Conservation (phyloP, 371 early-diverging fungal genomes). For the Capniomyces stellatus region DNA sequence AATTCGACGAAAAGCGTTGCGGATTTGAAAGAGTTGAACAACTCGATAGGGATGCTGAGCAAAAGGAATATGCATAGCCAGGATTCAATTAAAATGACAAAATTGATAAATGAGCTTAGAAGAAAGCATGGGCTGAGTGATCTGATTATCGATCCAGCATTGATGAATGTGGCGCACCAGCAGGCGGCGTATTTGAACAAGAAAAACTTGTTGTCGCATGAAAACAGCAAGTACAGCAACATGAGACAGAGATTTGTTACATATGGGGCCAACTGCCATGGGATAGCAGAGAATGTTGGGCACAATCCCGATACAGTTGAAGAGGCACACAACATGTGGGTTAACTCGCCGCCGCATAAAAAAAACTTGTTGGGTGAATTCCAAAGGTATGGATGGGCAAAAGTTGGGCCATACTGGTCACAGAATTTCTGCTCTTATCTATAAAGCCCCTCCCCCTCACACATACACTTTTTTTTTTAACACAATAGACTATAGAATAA, state of each 20-base stretch:
- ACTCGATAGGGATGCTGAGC: no score
- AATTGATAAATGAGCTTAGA: no score
- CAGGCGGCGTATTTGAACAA: conserved; percentile 22
- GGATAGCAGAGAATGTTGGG: background rate
- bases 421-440: background rate
- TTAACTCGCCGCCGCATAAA: conserved; percentile 25
- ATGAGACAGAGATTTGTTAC: background rate
- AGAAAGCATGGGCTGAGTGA: no score
- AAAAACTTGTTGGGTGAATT: conserved; percentile 19
- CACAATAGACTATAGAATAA: no score
- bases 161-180: no score
- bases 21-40: no score
- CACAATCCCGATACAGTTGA: background rate
- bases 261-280: background rate
- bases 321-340: conserved; percentile 21
- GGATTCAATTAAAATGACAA: no score
- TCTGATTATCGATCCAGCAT: no score
- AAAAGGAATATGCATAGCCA: no score
- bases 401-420: background rate
- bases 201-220: conserved; percentile 15
- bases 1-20: no score
- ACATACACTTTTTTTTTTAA: no score
- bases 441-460: no score
- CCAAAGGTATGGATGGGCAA: background rate
- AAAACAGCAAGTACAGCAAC: background rate